Percentiles rank a stretch among this genome's conserved stretches.
These are phyloP conservation scores for Sugiyamaella floridensis DNA, from an alignment of 805 yeast genomes.

Conservation along the genomic window DNA sequence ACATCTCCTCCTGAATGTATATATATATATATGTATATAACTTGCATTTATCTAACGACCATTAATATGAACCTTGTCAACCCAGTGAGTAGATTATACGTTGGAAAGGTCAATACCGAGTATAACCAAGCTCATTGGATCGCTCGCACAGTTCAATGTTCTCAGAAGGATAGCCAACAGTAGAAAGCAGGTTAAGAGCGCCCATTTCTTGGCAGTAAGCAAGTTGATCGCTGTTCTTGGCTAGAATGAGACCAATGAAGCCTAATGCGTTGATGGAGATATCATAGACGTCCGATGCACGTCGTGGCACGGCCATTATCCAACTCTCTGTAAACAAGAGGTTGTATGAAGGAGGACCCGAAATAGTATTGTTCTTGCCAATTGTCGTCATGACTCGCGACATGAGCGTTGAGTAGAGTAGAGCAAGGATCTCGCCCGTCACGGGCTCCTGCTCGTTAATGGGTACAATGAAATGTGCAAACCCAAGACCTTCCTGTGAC, in stretches of 20 bases:
- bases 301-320: constrained; percentile 79
- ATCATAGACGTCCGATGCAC: constrained; percentile 40
- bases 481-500: constrained; percentile 54
- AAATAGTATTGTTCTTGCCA: constrained; percentile 32
- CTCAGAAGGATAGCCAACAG: constrained; percentile 51
- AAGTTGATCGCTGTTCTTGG: constrained; percentile 52
- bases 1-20: not conserved
- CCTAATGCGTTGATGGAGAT: constrained; percentile 78
- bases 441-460: constrained; percentile 42
- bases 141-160: constrained; percentile 21
- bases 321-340: constrained; percentile 74
- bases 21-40: constrained; percentile 2
- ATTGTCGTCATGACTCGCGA: constrained; percentile 63
- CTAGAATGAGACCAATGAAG: constrained; percentile 67
- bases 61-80: not conserved
- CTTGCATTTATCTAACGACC: not conserved
- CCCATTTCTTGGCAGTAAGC: constrained; percentile 41
- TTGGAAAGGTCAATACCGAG: constrained; percentile 8
- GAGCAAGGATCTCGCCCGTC: constrained; percentile 50
- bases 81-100: not conserved
- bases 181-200: constrained; percentile 44
- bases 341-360: constrained; percentile 56
- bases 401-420: constrained; percentile 65
- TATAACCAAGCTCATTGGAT: constrained; percentile 13
- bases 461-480: constrained; percentile 77